Percentiles rank a stretch among this genome's conserved stretches.
Evolutionary conservation across 1,284 basidiomycete genomes (phyloP).

Genomic region (Ustilago trichophora): DNA sequence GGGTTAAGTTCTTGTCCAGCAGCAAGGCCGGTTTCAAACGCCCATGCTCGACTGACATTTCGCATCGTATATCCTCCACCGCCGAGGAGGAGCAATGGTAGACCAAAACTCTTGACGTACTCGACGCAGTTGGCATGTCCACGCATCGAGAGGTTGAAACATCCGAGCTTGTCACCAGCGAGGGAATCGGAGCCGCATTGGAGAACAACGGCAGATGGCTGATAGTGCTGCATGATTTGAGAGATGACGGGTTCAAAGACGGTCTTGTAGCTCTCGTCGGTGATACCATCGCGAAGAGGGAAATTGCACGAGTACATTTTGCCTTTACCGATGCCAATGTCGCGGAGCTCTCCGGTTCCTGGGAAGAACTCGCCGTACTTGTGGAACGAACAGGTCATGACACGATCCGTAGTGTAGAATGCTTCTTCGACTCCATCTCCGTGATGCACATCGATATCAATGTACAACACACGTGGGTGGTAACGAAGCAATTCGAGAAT

Average conservation of each 20-base stretch:
- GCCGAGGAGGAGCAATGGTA: constrained; percentile 89
- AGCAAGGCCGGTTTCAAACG: constrained; percentile 95
- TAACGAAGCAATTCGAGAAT: constrained; percentile 94
- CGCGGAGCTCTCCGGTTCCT: constrained; percentile 95
- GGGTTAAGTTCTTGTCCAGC: constrained; percentile 90
- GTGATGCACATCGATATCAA: constrained; percentile 98
- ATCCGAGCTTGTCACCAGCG: constrained; percentile 94
- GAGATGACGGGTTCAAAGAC: constrained; percentile 96
- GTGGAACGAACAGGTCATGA: constrained; percentile 98
- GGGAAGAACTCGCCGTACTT: constrained; percentile 99
- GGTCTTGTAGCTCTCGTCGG: constrained; percentile 91
- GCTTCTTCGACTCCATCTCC: constrained; percentile 99
- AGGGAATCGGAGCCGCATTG: constrained; percentile 99
- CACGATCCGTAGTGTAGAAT: constrained; percentile 97
- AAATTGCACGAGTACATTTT: constrained; percentile 86
- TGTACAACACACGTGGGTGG: constrained; percentile 92
- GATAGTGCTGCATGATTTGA: constrained; percentile 94
- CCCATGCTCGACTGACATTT: constrained; percentile 96
- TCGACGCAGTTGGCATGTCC: constrained; percentile 97
- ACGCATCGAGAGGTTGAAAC: constrained; percentile 95
- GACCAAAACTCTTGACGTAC: constrained; percentile 95
- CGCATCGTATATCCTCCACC: constrained; percentile 99
- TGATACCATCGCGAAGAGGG: constrained; percentile 92
- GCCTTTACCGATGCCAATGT: constrained; percentile 85
- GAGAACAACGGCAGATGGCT: constrained; percentile 93